Base-by-base conservation (phyloP, 108 stramenopile species). In the Cyclostephanos tholiformis region DNA sequence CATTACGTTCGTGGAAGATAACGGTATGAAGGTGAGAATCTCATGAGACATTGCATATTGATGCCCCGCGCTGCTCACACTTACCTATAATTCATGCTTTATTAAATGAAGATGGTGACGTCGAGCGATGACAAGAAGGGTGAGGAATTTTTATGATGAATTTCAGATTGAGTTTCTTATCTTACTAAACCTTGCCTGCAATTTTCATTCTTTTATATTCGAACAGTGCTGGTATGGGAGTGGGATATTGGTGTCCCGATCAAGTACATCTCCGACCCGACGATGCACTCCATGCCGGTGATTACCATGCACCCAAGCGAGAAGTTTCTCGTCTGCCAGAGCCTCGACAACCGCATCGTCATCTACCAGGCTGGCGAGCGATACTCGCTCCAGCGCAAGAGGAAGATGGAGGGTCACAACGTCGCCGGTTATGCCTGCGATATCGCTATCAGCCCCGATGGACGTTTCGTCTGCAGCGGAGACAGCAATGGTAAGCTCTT, bases 241-340 rank as follows among this genome's bases (percentile, higher is more conserved):
- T 97, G 95, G 91, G 97, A 96, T 74, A 98, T 98, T 73, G 97
- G 97, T 12, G 99, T 99, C 7, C 99, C 99, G 19, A 95, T 99
- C 75, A 98, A 98, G 70, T 98, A 99, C 83, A 98, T 99, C 51
- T 83, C 89, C n/a, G 98, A 98, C 82, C 98, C 99, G 6, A 91
- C 94, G 38, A 98, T 99, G 98, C 98, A 99, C 77, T 90, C 95
- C 59, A 98, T 99, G 88, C 99, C 98, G 1, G 87, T 89, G 11
- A 82, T 97, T 60, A 84, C 93, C 32, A 71, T 94, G 82, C 97
- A 97, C 63, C 98, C 99, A 0, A 81, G 85, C 32, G 79, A 88
- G 29, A 73, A 80, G 44, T 98, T 82, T 80, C 80, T 96, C 48
- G 87, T 82, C 25, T 91, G 95, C 16, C 99, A 99, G 74, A 89